Evolutionary conservation across 108 stramenopile genomes (phyloP).

Genomic region (Schizochytrium sp.): DNA sequence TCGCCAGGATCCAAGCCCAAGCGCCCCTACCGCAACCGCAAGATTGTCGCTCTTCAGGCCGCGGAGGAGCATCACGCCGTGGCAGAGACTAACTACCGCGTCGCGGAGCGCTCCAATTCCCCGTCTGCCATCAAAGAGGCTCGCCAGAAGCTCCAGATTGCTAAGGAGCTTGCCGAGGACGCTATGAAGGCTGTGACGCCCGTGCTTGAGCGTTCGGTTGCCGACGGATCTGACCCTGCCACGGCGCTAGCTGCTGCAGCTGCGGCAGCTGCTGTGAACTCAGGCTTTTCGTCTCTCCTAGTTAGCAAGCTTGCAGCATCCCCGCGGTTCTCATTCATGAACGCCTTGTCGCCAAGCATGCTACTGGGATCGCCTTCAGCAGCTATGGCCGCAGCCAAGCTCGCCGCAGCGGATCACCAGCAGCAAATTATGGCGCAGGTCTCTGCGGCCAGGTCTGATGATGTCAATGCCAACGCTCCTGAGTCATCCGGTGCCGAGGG

Average conservation of each 20-base stretch:
- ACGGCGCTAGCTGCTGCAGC: neutral
- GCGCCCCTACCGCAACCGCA: constrained; percentile 33
- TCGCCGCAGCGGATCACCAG: too few relatives aligned
- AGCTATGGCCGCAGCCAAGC: too few relatives aligned
- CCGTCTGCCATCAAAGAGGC: constrained; percentile 5
- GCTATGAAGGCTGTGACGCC: constrained; percentile 7
- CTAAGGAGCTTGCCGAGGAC: neutral
- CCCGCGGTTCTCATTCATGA: neutral
- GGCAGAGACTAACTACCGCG: neutral
- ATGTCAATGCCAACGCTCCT: too few relatives aligned
- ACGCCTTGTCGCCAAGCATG: too few relatives aligned
- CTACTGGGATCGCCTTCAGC: too few relatives aligned
- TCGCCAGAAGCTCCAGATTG: neutral
- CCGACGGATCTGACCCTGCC: neutral
- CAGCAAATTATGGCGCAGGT: too few relatives aligned
- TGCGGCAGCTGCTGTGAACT: neutral
- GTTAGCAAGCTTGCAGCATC: neutral
- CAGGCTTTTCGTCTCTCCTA: too few relatives aligned
- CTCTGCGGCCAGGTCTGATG: too few relatives aligned
- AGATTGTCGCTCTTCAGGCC: neutral
- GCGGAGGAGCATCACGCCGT: constrained; percentile 11
- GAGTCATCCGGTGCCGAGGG: too few relatives aligned
- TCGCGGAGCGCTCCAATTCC: neutral
- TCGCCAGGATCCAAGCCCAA: neutral
- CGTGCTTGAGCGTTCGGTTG: neutral